Evolutionary conservation across 305 asterid genomes (phyloP), one percentile per base, ranked within the genome.

Genomic region (Andrographis paniculata): DNA sequence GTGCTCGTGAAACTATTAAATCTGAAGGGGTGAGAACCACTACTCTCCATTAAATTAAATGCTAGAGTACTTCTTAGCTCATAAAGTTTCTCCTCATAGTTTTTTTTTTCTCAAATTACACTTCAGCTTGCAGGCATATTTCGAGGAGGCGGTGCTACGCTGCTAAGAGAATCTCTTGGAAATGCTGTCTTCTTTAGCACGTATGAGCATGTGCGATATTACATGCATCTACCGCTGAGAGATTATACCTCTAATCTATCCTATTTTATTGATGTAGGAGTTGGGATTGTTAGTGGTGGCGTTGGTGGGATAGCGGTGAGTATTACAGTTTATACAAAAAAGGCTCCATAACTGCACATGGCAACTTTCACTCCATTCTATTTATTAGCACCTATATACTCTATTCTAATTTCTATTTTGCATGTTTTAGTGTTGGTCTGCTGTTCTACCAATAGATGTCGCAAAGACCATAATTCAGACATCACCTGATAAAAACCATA

Each of bases 401-500:
- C 20, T 41, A 33, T 53, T 55, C 30, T 31, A n/a, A 54, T 50
- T 55, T 60, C 40, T 51, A 17, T 9, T 40, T 50, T 66, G 23
- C 16, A 42, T 45, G 49, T 70, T 60, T 57, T 69, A 86, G 98
- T 89, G 73, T 59, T 91, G 95, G 96, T 69, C 70, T 31, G 77
- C 68, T 63, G 81, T 83, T 53, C 73, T 91, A 63, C 96, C 96
- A 3, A 36, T 86, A 47, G 96, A 91, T 64, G 92, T 91, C 60
- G 92, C 96, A 23, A 91, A 86, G 72, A 80, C 89, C 50, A 82
- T 83, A 53, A 80, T 82, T 67, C 98, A 91, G 67, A 86, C 95
- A 20, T 53, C 83, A 60, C 52, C 75, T 0, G 92, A 76, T 61
- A 66, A 50, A 56, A 63, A 56, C 49, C 72, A 64, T 38, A 63